Conservation (phyloP, 1,284 basidiomycete species). For the Tranzscheliella williamsii region DNA sequence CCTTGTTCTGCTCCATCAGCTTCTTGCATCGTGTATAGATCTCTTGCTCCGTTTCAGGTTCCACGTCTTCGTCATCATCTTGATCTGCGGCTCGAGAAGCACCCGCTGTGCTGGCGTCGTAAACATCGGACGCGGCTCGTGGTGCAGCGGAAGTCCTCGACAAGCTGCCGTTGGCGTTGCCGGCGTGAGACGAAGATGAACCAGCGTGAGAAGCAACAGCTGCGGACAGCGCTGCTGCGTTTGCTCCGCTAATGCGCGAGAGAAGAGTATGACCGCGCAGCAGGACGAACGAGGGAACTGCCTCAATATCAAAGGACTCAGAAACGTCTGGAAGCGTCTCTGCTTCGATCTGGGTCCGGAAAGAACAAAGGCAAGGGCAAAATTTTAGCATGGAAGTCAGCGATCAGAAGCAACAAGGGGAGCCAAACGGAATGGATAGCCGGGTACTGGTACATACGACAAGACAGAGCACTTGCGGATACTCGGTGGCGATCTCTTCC, state of each 20-base stretch:
- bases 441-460: constrained; percentile 64
- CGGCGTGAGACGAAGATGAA: constrained; percentile 61
- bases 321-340: constrained; percentile 84
- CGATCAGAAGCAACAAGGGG: no score
- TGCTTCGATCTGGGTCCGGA: constrained; percentile 89
- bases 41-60: constrained; percentile 69
- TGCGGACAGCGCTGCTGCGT: constrained; percentile 72
- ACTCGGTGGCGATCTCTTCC: constrained; percentile 69
- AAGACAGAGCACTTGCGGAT: constrained; percentile 74
- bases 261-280: constrained; percentile 87
- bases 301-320: constrained; percentile 89
- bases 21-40: constrained; percentile 69
- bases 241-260: constrained; percentile 78
- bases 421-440: not conserved
- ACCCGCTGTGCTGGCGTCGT: constrained; percentile 18
- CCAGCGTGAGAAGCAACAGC: constrained; percentile 67
- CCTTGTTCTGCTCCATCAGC: constrained; percentile 70
- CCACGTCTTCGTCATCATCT: constrained; percentile 31
- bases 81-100: constrained; percentile 19
- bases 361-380: no score
- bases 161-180: constrained; percentile 45
- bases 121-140: constrained; percentile 39
- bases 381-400: no score
- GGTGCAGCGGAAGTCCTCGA: constrained; percentile 48
- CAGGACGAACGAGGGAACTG: constrained; percentile 84